Conservation (phyloP, 148 eudicot species). For the Silene conica region DNA sequence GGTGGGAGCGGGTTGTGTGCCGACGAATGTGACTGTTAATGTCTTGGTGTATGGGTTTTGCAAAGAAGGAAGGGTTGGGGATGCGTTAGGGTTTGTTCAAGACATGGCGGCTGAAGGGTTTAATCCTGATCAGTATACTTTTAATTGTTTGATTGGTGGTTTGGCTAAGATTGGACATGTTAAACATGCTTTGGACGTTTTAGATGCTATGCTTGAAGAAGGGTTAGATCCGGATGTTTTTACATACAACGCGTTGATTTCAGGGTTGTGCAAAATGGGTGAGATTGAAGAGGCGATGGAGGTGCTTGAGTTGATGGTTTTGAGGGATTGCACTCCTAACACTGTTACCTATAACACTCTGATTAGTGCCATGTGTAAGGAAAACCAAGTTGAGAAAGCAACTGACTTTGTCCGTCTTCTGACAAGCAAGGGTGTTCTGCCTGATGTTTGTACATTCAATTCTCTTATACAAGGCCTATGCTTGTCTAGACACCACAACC, state of each 20-base stretch:
- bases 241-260: conserved; percentile 72
- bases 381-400: conserved; percentile 78
- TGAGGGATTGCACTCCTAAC: conserved; percentile 67
- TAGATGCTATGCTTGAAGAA: conserved; percentile 83
- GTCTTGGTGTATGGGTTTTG: conserved; percentile 82
- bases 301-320: conserved; percentile 78
- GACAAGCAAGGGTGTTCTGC: conserved; percentile 60
- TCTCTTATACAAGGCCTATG: conserved; percentile 93
- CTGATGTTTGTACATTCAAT: conserved; percentile 88
- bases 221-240: conserved; percentile 82
- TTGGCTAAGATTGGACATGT: conserved; percentile 70
- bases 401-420: conserved; percentile 64
- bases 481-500: conserved; percentile 46
- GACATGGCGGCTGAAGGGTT: conserved; percentile 64
- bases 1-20: conserved; percentile 50
- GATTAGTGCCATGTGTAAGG: conserved; percentile 81
- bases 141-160: conserved; percentile 74
- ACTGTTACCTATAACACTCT: conserved; percentile 75
- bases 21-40: conserved; percentile 64
- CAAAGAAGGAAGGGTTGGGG: conserved; percentile 65
- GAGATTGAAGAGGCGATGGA: conserved; percentile 83
- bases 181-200: conserved; percentile 67
- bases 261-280: conserved; percentile 71
- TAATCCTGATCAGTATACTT: conserved; percentile 72
- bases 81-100: conserved; percentile 68